Base-by-base conservation (phyloP, 345 rosid genomes). In the Corchorus olitorius region DNA sequence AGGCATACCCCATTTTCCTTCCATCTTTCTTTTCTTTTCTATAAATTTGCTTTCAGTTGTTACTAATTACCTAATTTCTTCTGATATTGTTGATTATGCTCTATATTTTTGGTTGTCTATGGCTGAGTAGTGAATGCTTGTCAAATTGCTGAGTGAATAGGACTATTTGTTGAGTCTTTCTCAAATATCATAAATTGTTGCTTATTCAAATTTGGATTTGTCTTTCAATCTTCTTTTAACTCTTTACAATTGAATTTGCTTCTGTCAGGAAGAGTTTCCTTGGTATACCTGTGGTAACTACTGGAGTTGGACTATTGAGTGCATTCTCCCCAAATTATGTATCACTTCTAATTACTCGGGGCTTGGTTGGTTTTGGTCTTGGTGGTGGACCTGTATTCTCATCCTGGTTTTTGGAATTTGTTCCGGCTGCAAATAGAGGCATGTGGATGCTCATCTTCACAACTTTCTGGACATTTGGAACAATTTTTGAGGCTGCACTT, bases 371-470 rank as follows among this genome's bases (percentile, higher is more conserved):
- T 52, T 67, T 88, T 78, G 94, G 94, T 34, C 73, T 88, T 50
- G 94, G 91, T 52, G 88, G 94, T 48, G 90, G 84, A 27, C 84
- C 83, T 72, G 94, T 90, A 39, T 88, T 85, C 74, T 76, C 83
- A 37, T 74, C 90, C 15, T 88, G 86, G 86, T 85, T 86, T 77
- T 73, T 90, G 53, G 93, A 87, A 82, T 90, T 90, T 48, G 79
- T 90, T 68, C 94, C 92, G 45, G 73, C 90, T 56, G 76, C 92
- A 10, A 75, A 80, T 34, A 74, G 90, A 81, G 93, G 91, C 35
- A 68, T 72, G 14, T 90, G 93, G 93, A 90, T 87, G 91, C 84
- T 88, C n/a, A 65, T 85, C 20, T 85, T 84, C 77, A 83, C 87
- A 13, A 73, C 82, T 63, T 90, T 82, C 72, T 90, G 91, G 90